Base-by-base conservation (phyloP, 257 asterid genomes). In the Forsythia viridissima region DNA sequence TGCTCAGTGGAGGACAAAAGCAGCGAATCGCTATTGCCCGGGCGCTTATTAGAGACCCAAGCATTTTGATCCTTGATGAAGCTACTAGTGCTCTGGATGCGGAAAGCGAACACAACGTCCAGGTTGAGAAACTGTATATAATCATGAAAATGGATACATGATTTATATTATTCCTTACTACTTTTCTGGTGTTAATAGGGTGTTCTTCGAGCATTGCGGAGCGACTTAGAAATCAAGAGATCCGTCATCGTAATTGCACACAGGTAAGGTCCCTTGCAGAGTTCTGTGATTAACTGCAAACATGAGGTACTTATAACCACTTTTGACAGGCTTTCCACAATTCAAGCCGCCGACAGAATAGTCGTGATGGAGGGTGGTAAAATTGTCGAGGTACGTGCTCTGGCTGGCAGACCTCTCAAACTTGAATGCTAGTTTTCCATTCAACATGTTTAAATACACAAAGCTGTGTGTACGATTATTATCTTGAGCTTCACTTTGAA, bases 81-180 rank as follows among this genome's bases (percentile, higher is more conserved):
- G 99, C 98, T 69, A 96, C 99, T 1, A 96, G 99, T 80, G 98
- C 98, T 75, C 88, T 96, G 15, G 99, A 96, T 86, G 99, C 97
- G 1, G 98, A 92, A 85, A 93, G 97, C 16, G 99, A 96, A 83
- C 97, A 96, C 90, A 88, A 92, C 82, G 88, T 96, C 72, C 92
- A 92, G 97, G 97, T 95, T 79, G 51, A 74, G 39, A 72, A 63
- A 77, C 37, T n/a, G 72, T 6, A 79, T 48, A 36, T 42, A 3
- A 11, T 66, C 15, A 30, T 21, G 43, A 37, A 63, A 77, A 3
- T 34, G 43, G 37, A 42, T 72, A 75, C 44, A 79, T 66, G 43
- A 38, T 81, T 18, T 34, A 52, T 79, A 20, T 69, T 65, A 74
- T 39, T 72, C 36, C 74, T 83, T 71, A 76, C 76, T 80, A 30